These are phyloP conservation scores for Lathyrus tuberosus DNA, from an alignment of 306 rosid species.

Conservation along the genomic window DNA sequence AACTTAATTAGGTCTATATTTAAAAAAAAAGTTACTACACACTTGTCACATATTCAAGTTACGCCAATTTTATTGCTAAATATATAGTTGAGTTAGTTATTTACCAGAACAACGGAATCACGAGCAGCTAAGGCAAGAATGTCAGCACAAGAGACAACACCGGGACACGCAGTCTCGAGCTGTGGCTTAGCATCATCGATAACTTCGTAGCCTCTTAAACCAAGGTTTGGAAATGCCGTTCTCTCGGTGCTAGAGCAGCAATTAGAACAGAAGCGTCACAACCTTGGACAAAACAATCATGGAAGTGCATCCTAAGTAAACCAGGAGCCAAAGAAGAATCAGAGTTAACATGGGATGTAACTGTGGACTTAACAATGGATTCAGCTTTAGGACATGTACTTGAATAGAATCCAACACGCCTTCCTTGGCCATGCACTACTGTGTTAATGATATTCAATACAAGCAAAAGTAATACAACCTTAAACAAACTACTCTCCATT, in stretches of 20 bases:
- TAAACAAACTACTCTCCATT: conserved; percentile 1
- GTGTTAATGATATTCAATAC: conserved; percentile 5
- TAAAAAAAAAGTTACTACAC: neutral
- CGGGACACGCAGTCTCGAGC: conserved; percentile 55
- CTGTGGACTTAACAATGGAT: conserved; percentile 50
- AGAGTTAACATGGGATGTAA: conserved; percentile 39
- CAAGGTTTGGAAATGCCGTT: conserved; percentile 37
- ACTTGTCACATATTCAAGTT: neutral
- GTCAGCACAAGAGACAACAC: conserved; percentile 59
- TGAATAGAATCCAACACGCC: conserved; percentile 45
- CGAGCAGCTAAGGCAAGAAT: conserved; percentile 57
- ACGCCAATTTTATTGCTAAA: too few species aligned
- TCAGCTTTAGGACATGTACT: conserved; percentile 47
- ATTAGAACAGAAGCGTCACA: conserved; percentile 55
- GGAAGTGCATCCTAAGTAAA: conserved; percentile 54
- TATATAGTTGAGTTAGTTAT: neutral
- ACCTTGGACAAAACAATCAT: conserved; percentile 57
- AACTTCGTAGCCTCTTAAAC: conserved; percentile 50
- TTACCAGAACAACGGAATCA: conserved; percentile 57
- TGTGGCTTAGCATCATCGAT: conserved; percentile 51
- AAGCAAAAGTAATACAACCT: conserved; percentile 8
- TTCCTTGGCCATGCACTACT: conserved; percentile 42
- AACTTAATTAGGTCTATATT: neutral
- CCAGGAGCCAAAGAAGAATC: conserved; percentile 47
- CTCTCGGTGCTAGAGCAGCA: conserved; percentile 24